phyloP scores from a whole-genome alignment of 768 basidiomycete species.

The Punctularia strigosozonata region DNA sequence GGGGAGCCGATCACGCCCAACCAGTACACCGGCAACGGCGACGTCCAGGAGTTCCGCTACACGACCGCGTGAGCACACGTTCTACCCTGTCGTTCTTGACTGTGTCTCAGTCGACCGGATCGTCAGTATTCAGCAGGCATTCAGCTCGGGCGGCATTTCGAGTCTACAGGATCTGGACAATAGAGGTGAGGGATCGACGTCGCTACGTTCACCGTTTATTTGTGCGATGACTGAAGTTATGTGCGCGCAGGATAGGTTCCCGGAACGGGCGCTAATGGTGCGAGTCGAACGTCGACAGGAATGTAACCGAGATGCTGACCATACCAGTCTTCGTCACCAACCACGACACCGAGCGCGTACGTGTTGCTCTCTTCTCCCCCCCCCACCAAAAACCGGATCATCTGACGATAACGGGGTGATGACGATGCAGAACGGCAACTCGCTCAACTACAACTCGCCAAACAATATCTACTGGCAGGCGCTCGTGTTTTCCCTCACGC shows the following conservation, averaged over 20 bases:
- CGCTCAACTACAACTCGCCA: slow-evolving; percentile 47
- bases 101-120: slow-evolving; percentile 47
- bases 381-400: background rate
- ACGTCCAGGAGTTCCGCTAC: slow-evolving; percentile 45
- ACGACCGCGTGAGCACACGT: background rate
- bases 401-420: background rate
- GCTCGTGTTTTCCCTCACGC: slow-evolving; percentile 52
- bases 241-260: slow-evolving; percentile 40
- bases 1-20: slow-evolving; percentile 44
- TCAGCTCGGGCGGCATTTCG: slow-evolving; percentile 38
- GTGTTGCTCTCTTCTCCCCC: slow-evolving; percentile 3
- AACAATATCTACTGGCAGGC: slow-evolving; percentile 55
- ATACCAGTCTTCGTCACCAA: slow-evolving; percentile 49
- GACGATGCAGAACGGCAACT: slow-evolving; percentile 35
- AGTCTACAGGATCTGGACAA: slow-evolving; percentile 38
- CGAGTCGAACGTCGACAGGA: background rate
- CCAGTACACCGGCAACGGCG: slow-evolving; percentile 44
- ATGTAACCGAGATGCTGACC: background rate
- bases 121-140: slow-evolving; percentile 40
- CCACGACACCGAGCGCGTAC: slow-evolving; percentile 55
- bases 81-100: background rate
- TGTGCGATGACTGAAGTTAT: background rate
- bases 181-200: too few species aligned
- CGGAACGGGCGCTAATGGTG: slow-evolving; percentile 29
- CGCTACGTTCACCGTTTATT: slow-evolving; percentile 9